Conservation (phyloP, 2,329 filamentous ascomycete species). For the Botrytis tulipae region DNA sequence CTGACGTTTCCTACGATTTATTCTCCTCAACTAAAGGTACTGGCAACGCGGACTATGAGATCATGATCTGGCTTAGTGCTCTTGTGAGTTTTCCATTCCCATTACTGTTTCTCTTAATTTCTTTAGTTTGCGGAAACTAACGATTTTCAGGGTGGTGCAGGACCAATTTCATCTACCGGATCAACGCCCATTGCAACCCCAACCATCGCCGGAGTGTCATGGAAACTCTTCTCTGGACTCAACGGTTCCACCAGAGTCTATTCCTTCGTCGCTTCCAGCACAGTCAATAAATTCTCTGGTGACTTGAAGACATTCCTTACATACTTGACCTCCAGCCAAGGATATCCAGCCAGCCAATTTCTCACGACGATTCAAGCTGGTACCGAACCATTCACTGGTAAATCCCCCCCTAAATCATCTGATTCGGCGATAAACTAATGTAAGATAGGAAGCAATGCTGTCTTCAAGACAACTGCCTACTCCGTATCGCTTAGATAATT, state of each 20-base stretch:
- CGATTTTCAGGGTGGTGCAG: constrained; percentile 47
- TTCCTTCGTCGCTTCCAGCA: constrained; percentile 53
- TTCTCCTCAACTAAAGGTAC: constrained; percentile 53
- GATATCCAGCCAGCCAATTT: constrained; percentile 50
- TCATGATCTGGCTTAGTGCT: constrained; percentile 64
- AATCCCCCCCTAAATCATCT: background rate
- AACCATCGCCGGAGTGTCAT: constrained; percentile 53
- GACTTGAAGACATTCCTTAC: constrained; percentile 57
- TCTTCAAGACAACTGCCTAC: constrained; percentile 45
- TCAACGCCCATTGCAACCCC: constrained; percentile 49
- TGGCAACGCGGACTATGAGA: constrained; percentile 54
- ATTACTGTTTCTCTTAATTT: background rate
- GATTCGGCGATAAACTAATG: background rate
- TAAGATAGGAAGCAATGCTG: constrained; percentile 44
- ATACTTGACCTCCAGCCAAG: constrained; percentile 52
- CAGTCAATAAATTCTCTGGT: constrained; percentile 53
- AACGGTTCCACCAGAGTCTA: constrained; percentile 60
- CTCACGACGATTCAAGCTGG: constrained; percentile 53
- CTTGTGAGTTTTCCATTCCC: constrained; percentile 33
- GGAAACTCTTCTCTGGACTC: constrained; percentile 59
- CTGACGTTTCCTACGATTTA: constrained; percentile 61
- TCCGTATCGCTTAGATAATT: constrained; percentile 22
- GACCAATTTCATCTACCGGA: constrained; percentile 55
- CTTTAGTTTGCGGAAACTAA: background rate
- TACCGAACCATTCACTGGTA: constrained; percentile 54